Conservation (phyloP, 1,284 basidiomycete genomes). For the Ceratobasidium sp. region DNA sequence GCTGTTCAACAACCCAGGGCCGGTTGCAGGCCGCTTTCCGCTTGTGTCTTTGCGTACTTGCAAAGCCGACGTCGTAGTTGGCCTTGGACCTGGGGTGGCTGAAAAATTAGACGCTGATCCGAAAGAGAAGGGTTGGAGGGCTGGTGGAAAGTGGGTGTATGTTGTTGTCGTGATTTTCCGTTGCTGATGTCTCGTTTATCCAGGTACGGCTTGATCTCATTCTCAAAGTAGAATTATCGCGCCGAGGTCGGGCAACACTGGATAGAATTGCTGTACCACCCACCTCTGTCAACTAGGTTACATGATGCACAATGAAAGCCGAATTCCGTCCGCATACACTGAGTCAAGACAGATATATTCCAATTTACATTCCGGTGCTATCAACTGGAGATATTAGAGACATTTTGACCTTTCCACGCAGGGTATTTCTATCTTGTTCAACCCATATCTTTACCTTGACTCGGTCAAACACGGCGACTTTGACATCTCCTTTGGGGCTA, state of each 20-base stretch:
- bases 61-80: constrained; percentile 96
- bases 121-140: constrained; percentile 51
- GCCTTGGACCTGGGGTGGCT: constrained; percentile 73
- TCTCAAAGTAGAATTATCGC: constrained; percentile 10
- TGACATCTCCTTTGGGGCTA: constrained; percentile 60
- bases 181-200: background rate
- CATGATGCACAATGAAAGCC: background rate
- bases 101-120: constrained; percentile 73
- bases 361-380: constrained; percentile 34
- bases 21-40: constrained; percentile 83
- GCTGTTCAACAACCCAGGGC: constrained; percentile 64
- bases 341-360: background rate
- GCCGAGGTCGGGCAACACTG: background rate
- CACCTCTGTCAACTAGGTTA: background rate
- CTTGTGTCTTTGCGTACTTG: constrained; percentile 90
- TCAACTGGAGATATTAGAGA: constrained; percentile 79
- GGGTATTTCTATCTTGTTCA: constrained; percentile 95
- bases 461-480: constrained; percentile 91
- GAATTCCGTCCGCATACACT: background rate
- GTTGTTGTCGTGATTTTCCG: background rate
- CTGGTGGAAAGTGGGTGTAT: constrained; percentile 48
- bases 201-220: constrained; percentile 46
- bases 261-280: background rate
- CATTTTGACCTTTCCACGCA: constrained; percentile 94
- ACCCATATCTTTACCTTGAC: constrained; percentile 91